phyloP scores from a whole-genome alignment of 2,329 filamentous ascomycete species.

The Epichloe gansuensis region DNA sequence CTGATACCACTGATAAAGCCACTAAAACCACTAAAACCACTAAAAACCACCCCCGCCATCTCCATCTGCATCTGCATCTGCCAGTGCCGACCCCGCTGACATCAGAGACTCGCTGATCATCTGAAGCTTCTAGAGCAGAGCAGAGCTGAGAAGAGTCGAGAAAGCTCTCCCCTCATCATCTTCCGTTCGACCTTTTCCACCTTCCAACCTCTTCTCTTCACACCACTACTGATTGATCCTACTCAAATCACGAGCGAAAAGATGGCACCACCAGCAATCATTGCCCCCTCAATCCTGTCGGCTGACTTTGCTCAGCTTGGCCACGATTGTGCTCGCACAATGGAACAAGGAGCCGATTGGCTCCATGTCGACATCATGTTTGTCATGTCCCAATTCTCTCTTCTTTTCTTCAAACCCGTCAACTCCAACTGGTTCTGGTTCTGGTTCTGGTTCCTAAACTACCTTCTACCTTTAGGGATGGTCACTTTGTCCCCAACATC shows the following conservation, averaged over 20 bases:
- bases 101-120: slow-evolving; percentile 3
- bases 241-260: slow-evolving; percentile 15
- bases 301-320: slow-evolving; percentile 89
- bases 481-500: slow-evolving; percentile 97
- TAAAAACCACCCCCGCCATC: not conserved
- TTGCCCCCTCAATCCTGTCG: slow-evolving; percentile 94
- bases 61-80: not conserved
- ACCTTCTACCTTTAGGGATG: slow-evolving; percentile 53
- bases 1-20: not conserved
- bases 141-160: not conserved
- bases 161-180: not conserved
- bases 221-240: no score
- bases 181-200: not conserved
- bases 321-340: slow-evolving; percentile 74
- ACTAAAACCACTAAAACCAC: no score
- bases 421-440: not conserved
- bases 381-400: not conserved
- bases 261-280: slow-evolving; percentile 88
- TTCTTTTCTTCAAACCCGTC: slow-evolving; percentile 12
- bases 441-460: not conserved
- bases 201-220: not conserved
- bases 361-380: slow-evolving; percentile 86
- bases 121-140: not conserved
- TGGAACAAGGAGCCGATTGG: slow-evolving; percentile 80
- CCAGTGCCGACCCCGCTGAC: slow-evolving; percentile 6